Percentiles rank a stretch among this genome's conserved stretches.
phyloP scores from a whole-genome alignment of 2,329 filamentous ascomycete genomes.

The Penicillium sp. region DNA sequence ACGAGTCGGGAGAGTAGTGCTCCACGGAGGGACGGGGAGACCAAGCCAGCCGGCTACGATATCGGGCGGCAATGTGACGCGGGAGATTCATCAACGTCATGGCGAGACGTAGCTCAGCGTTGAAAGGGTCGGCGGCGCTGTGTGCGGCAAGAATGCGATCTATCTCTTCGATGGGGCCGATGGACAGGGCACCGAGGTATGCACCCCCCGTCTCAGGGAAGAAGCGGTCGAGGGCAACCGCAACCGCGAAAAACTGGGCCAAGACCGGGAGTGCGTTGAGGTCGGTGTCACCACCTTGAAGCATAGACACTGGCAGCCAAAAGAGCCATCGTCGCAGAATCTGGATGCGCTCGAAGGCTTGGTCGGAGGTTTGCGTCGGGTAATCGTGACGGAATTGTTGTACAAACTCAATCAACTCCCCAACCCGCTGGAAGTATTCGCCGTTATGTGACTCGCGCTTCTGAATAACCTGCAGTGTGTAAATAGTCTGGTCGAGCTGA shows the following conservation, averaged over 20 bases:
- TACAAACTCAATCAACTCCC: conserved; percentile 69
- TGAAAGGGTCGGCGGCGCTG: conserved; percentile 58
- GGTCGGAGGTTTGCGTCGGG: conserved; percentile 67
- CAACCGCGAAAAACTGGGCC: conserved; percentile 86
- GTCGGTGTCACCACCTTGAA: conserved; percentile 73
- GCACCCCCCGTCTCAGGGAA: conserved; percentile 88
- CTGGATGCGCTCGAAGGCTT: conserved; percentile 87
- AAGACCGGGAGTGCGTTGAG: conserved; percentile 77
- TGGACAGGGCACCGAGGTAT: conserved; percentile 78
- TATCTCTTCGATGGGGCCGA: conserved; percentile 82
- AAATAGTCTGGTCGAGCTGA: conserved; percentile 64
- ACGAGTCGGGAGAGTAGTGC: conserved; percentile 36
- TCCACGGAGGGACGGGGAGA: conserved; percentile 39
- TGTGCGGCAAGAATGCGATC: conserved; percentile 69
- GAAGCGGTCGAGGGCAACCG: conserved; percentile 80
- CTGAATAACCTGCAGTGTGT: conserved; percentile 58
- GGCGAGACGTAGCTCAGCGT: conserved; percentile 60
- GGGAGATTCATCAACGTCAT: conserved; percentile 69
- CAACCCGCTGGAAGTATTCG: conserved; percentile 66
- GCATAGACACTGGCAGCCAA: conserved; percentile 83
- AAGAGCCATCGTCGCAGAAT: conserved; percentile 90
- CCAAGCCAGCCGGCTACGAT: conserved; percentile 69
- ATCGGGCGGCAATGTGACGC: conserved; percentile 65
- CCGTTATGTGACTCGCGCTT: conserved; percentile 65
- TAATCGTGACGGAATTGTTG: conserved; percentile 69